Evolutionary conservation across 2,329 filamentous ascomycete genomes (phyloP).

Genomic region (Aspergillus floridensis): DNA sequence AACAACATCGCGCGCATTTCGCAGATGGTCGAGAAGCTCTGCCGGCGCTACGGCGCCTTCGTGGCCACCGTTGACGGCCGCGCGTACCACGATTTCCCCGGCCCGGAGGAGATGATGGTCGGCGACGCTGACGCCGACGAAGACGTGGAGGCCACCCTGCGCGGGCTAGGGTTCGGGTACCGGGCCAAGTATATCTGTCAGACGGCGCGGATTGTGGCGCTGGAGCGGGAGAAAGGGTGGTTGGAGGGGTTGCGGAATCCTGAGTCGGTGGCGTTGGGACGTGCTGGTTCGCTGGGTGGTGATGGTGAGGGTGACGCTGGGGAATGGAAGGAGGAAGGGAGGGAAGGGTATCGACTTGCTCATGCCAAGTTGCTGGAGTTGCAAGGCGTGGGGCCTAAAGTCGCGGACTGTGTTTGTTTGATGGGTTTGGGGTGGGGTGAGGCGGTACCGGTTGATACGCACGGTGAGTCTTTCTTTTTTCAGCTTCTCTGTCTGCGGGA

Average conservation of each 20-base stretch:
- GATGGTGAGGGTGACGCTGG: slow-evolving; percentile 44
- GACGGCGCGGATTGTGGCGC: slow-evolving; percentile 72
- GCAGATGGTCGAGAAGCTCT: slow-evolving; percentile 94
- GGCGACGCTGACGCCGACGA: slow-evolving; percentile 38
- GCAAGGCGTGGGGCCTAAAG: slow-evolving; percentile 91
- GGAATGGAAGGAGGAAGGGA: slow-evolving; percentile 49
- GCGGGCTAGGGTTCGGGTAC: slow-evolving; percentile 88
- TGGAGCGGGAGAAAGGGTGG: slow-evolving; percentile 69
- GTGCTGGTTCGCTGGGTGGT: slow-evolving; percentile 34
- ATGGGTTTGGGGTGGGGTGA: slow-evolving; percentile 97
- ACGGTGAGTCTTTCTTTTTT: slow-evolving; percentile 49
- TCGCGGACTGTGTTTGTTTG: slow-evolving; percentile 92
- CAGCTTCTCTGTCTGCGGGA: slow-evolving; percentile 8
- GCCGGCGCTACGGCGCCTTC: slow-evolving; percentile 75
- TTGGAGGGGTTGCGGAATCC: slow-evolving; percentile 75
- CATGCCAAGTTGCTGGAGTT: slow-evolving; percentile 76
- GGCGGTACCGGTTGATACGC: slow-evolving; percentile 92
- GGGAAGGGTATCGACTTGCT: slow-evolving; percentile 71
- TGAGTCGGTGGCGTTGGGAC: slow-evolving; percentile 61
- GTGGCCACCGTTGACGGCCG: slow-evolving; percentile 69
- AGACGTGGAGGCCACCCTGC: slow-evolving; percentile 75
- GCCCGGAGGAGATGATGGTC: slow-evolving; percentile 71
- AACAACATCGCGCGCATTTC: slow-evolving; percentile 96
- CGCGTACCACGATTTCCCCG: slow-evolving; percentile 83
- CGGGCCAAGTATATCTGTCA: slow-evolving; percentile 87